A percentile compares a stretch with the other conserved stretches of the same genome.
Evolutionary conservation across 139 green algal genomes (phyloP).

Genomic region (Desmodesmus armatus): DNA sequence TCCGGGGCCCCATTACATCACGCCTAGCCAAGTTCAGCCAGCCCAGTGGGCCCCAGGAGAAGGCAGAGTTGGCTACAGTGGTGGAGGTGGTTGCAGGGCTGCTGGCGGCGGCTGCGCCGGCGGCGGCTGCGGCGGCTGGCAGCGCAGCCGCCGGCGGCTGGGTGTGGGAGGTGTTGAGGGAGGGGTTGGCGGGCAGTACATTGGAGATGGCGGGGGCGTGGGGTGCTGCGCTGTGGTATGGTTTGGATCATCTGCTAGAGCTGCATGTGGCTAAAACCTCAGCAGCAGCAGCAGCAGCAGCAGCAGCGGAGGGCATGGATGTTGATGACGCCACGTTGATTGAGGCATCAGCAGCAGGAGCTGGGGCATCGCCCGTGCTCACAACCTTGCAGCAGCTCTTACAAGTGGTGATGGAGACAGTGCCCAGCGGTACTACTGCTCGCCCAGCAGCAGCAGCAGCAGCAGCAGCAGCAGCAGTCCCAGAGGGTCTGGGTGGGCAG

Average conservation of each 20-base stretch:
- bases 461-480: neutral
- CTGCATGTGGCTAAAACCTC: too few species aligned
- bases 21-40: slow-evolving; percentile 46
- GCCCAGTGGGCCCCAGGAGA: slow-evolving; percentile 53
- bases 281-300: slow-evolving; percentile 14
- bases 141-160: slow-evolving; percentile 37
- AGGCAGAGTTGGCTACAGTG: slow-evolving; percentile 59
- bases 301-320: slow-evolving; percentile 2
- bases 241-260: slow-evolving; percentile 49
- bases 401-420: neutral
- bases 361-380: too few species aligned
- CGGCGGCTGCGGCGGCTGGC: slow-evolving; percentile 16
- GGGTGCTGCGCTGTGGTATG: slow-evolving; percentile 59
- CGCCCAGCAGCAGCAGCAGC: neutral
- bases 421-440: too few species aligned
- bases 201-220: slow-evolving; percentile 73
- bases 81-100: slow-evolving; percentile 76
- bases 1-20: slow-evolving; percentile 25
- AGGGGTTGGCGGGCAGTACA: slow-evolving; percentile 45
- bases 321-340: neutral
- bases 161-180: slow-evolving; percentile 46
- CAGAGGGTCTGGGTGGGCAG: neutral
- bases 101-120: slow-evolving; percentile 55
- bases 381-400: neutral
- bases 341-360: neutral